phyloP scores from a whole-genome alignment of 371 early-diverging fungal species.

The Polyrhizophydium stewartii region DNA sequence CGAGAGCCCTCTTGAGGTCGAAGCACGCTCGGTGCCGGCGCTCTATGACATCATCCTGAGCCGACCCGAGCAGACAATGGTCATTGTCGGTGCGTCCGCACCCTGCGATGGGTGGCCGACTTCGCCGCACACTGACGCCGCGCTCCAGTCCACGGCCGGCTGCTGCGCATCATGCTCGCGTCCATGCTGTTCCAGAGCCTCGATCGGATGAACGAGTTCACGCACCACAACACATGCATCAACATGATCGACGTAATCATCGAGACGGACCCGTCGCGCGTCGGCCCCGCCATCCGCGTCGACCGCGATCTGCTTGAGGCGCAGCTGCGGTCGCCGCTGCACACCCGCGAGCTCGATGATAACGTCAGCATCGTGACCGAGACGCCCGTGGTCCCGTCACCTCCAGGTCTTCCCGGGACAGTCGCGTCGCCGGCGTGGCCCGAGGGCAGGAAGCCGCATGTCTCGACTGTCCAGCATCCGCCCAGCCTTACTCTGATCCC shows the following conservation, averaged over 20 bases:
- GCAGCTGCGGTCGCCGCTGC: neutral
- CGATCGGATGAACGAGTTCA: conserved; percentile 24
- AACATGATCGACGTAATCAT: conserved; percentile 35
- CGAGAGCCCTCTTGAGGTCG: conserved; percentile 36
- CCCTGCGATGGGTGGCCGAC: neutral
- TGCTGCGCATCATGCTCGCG: conserved; percentile 39
- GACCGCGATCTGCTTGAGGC: neutral
- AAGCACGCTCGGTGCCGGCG: conserved; percentile 26
- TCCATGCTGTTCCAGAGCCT: conserved; percentile 29
- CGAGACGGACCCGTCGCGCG: conserved; percentile 7
- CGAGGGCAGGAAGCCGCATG: neutral
- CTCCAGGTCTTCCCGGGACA: neutral
- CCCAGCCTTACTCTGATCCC: neutral
- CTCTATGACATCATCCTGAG: conserved; percentile 23
- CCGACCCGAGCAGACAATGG: conserved; percentile 17
- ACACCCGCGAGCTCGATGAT: neutral
- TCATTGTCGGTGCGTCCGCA: conserved; percentile 24
- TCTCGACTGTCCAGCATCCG: neutral
- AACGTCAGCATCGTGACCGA: neutral
- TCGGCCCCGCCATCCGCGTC: neutral
- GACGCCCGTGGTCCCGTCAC: neutral
- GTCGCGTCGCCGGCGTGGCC: neutral
- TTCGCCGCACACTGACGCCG: too few relatives aligned
- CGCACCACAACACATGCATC: conserved; percentile 37
- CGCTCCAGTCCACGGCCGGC: conserved; percentile 35